Base-by-base conservation (phyloP, 495 filamentous ascomycete species). In the Rostrohypoxylon terebratum region DNA sequence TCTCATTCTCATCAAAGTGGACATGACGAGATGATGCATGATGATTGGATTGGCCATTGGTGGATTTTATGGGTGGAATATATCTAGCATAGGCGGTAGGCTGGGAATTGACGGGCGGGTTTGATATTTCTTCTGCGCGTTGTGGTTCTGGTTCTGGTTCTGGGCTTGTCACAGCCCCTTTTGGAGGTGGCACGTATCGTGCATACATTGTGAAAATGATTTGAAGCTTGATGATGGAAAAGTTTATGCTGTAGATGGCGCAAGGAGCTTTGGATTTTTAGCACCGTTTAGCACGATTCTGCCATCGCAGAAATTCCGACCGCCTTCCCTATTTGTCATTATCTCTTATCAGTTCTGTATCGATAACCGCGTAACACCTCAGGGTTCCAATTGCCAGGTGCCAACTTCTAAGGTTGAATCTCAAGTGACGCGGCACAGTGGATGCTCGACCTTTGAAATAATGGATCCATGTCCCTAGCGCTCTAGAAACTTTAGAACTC, bases 81-180 rank as follows among this genome's bases (percentile, higher is more conserved):
- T 83, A 82, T 78, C 83, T 82, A 2, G 82, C 78, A 61, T 85
- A 85, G 13, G 77, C 69, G 18, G 64, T 77, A 59, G 50, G 73
- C 66, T 75, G 72, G n/a, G 59, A 67, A 16, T 68, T 71, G 6
- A 23, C 31, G 4, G 72, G 58, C 0, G 70, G 33, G 11, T 63
- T 63, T 6, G 66, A 59, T 28, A 54, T 23, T 23, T 71, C 34
- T 42, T 44, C 40, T 1, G 11, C 14, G 9, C 23, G 28, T 5
- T 50, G 45, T 3, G 13, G 31, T 44, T 62, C 48, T n/a, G 64
- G 28, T 5, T 50, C 38, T 3, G 13, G 31, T 44, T 62, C 48
- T n/a, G 64, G 36, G 33, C 59, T 73, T 28, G 66, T 45, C 6
- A 59, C 51, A 38, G 40, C 13, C 5, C 60, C 71, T 61, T 81